Conservation (phyloP, 2,329 filamentous ascomycete species). For the Exophiala phaeomuriformis region DNA sequence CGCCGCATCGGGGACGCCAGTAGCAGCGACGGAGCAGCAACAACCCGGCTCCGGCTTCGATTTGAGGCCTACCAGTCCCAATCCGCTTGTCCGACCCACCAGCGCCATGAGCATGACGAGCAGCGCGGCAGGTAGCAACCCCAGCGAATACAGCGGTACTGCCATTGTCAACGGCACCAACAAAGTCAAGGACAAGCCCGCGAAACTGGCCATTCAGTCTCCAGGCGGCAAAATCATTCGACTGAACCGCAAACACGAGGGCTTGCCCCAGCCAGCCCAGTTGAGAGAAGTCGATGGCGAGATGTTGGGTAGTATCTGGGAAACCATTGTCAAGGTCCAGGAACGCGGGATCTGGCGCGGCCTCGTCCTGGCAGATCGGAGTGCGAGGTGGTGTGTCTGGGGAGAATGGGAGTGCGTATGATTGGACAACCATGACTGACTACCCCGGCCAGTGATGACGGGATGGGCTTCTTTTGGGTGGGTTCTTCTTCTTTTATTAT, state of each 20-base stretch:
- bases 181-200: constrained; percentile 65
- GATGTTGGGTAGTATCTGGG: constrained; percentile 54
- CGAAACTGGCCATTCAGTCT: constrained; percentile 90
- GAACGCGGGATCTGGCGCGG: constrained; percentile 58
- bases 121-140: constrained; percentile 46
- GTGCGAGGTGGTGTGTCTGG: constrained; percentile 62
- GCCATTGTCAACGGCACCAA: constrained; percentile 46
- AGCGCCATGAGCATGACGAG: constrained; percentile 57
- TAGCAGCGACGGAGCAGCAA: constrained; percentile 13
- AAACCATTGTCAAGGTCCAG: constrained; percentile 60
- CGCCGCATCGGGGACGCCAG: constrained; percentile 47
- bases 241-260: constrained; percentile 44
- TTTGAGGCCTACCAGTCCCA: constrained; percentile 23
- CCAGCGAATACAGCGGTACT: constrained; percentile 44
- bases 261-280: constrained; percentile 37
- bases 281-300: constrained; percentile 28
- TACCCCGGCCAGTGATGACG: neutral
- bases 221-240: constrained; percentile 91
- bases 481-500: too few species aligned
- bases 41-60: constrained; percentile 17
- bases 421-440: constrained; percentile 19
- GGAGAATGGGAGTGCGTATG: constrained; percentile 57
- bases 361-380: constrained; percentile 57
- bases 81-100: constrained; percentile 45
- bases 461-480: too few species aligned